Base-by-base conservation (phyloP, 495 filamentous ascomycete species). In the Penicillium ochrochloron region DNA sequence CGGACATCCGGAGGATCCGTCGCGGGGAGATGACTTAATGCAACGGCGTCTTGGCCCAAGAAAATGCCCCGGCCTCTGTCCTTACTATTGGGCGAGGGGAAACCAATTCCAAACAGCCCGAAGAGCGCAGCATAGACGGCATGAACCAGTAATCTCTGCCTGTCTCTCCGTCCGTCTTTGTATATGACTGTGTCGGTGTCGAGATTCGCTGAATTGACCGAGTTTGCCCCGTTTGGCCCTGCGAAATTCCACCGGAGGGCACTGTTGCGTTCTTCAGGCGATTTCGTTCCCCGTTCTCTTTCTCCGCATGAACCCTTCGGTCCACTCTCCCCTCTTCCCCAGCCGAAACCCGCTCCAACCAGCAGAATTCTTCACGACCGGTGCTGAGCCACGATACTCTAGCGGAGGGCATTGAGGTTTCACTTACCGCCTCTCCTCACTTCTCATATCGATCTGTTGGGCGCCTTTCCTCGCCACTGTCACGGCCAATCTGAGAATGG, bases 301-400 rank as follows among this genome's bases (percentile, higher is more conserved):
- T 68, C 70, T 73, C 70, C 68, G 70, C 70, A 73, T 69, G 58
- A 70, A 68, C 52, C 62, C 42, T 59, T 62, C 59, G 64, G 55
- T 70, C 68, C 70, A 65, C 70, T 73, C 67, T 57, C 56, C 65
- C 61, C 61, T 67, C 66, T 69, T 66, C 63, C 66, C 68, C 61
- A 39, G 62, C 51, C 55, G 19, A 21, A 63, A 67, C 65, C 65
- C 57, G 62, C 57, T 51, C 33, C 50, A 60, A 7, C 60, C 39
- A 27, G 60, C 52, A 56, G 21, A 61, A 61, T 62, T 56, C 50
- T 64, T 64, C 65, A 48, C 57, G 27, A 31, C 41, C 41, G 15
- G 34, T 29, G 46, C 33, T 39, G 23, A 29, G 39, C 33, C 4
- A 21, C 50, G 27, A 52, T 31, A 41, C 35, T 42, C 33, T n/a